Evolutionary conservation across 768 basidiomycete species (phyloP).

Genomic region (Nidula microcarpa): DNA sequence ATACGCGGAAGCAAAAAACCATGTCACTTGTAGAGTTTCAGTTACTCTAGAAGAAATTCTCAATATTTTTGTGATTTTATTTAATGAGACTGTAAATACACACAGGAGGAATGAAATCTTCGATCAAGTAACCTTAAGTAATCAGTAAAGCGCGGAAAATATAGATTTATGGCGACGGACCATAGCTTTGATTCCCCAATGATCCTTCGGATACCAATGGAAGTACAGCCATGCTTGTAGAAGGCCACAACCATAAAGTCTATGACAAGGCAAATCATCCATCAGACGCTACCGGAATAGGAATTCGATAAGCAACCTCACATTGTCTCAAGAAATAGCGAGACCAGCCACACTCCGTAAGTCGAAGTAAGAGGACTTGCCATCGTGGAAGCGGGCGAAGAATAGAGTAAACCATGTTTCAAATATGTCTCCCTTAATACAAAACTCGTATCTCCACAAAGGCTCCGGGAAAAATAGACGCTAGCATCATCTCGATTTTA

Average conservation of each 20-base stretch:
- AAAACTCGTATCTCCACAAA: too few species aligned
- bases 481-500: too few species aligned
- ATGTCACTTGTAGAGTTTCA: slow-evolving; percentile 14
- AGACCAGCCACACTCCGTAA: not conserved
- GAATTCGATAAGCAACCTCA: not conserved
- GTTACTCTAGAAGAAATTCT: slow-evolving; percentile 2
- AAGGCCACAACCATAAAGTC: slow-evolving; percentile 16
- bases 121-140: not conserved
- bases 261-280: not conserved
- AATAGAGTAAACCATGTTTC: too few species aligned
- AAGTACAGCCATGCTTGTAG: slow-evolving; percentile 17
- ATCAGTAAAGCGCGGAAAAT: not conserved
- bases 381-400: not conserved
- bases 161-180: not conserved
- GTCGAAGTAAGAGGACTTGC: not conserved
- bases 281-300: not conserved
- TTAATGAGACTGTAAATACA: not conserved
- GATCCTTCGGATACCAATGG: slow-evolving; percentile 16
- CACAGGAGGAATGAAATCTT: slow-evolving; percentile 5
- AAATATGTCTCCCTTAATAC: too few species aligned
- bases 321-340: not conserved
- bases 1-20: slow-evolving; percentile 13
- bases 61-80: not conserved
- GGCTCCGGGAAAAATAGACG: too few species aligned
- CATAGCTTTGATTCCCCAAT: slow-evolving; percentile 12